Evolutionary conservation across 2,329 filamentous ascomycete species (phyloP).

Genomic region (Plenodomus lindquistii): DNA sequence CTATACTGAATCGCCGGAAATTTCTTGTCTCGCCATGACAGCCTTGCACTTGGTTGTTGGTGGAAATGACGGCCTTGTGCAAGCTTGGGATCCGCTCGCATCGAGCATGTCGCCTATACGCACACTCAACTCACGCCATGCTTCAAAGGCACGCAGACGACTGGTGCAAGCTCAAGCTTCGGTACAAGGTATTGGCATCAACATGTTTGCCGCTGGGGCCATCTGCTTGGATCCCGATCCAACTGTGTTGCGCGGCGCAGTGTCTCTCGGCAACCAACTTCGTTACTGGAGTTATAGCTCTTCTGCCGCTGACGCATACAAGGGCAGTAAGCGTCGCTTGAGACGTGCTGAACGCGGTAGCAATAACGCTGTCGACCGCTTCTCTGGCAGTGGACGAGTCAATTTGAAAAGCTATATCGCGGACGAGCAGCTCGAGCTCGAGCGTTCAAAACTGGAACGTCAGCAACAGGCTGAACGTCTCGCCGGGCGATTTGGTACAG

Average conservation of each 20-base stretch:
- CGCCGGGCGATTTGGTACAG: slow-evolving; percentile 80
- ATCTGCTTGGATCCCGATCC: slow-evolving; percentile 87
- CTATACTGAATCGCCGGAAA: slow-evolving; percentile 85
- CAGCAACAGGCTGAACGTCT: slow-evolving; percentile 71
- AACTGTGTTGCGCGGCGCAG: slow-evolving; percentile 79
- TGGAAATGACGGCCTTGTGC: slow-evolving; percentile 91
- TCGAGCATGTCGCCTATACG: slow-evolving; percentile 78
- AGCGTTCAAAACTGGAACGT: slow-evolving; percentile 69
- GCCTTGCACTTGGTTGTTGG: slow-evolving; percentile 89
- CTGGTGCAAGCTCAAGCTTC: slow-evolving; percentile 68
- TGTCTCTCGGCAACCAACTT: slow-evolving; percentile 83
- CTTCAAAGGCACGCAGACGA: slow-evolving; percentile 78
- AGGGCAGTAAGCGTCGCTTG: slow-evolving; percentile 76
- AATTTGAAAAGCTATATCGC: slow-evolving; percentile 81
- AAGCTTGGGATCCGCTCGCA: slow-evolving; percentile 94
- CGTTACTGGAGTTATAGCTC: slow-evolving; percentile 95
- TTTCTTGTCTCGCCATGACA: slow-evolving; percentile 80
- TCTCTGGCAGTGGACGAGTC: slow-evolving; percentile 66
- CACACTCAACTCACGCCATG: slow-evolving; percentile 84
- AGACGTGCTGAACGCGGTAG: slow-evolving; percentile 69
- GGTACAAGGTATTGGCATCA: slow-evolving; percentile 69
- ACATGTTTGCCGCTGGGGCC: slow-evolving; percentile 79
- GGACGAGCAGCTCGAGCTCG: slow-evolving; percentile 81
- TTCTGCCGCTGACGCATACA: slow-evolving; percentile 70
- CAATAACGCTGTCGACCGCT: slow-evolving; percentile 62